Conservation (phyloP, 2,329 filamentous ascomycete genomes). For the Didymellaceae sp. region DNA sequence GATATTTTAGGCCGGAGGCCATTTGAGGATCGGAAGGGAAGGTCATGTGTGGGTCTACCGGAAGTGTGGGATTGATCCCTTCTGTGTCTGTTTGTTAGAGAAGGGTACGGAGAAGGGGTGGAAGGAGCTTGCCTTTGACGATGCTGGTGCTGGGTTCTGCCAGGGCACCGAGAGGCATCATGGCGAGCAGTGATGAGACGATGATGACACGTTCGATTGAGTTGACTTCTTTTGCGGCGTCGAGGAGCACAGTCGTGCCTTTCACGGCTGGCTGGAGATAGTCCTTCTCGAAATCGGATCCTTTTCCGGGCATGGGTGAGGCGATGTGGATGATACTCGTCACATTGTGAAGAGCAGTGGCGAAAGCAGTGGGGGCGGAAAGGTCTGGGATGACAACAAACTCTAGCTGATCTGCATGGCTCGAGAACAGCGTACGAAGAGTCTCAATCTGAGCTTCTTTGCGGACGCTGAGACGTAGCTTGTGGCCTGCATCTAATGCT, state of each 20-base stretch:
- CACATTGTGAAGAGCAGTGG: slow-evolving; percentile 26
- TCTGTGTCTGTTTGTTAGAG: slow-evolving; percentile 1
- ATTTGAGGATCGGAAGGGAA: slow-evolving; percentile 13
- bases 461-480: slow-evolving; percentile 35
- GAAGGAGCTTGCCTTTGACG: slow-evolving; percentile 4
- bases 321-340: slow-evolving; percentile 40
- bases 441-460: slow-evolving; percentile 20
- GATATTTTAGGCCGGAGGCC: slow-evolving; percentile 21
- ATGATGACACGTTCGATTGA: slow-evolving; percentile 37
- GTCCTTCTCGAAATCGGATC: slow-evolving; percentile 21
- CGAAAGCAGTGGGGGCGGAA: slow-evolving; percentile 18
- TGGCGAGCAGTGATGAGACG: slow-evolving; percentile 29
- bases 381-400: slow-evolving; percentile 26
- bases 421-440: slow-evolving; percentile 18
- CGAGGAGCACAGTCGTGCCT: slow-evolving; percentile 31
- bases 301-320: slow-evolving; percentile 33
- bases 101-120: neutral
- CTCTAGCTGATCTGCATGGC: slow-evolving; percentile 12
- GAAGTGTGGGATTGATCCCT: slow-evolving; percentile 12
- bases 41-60: slow-evolving; percentile 15
- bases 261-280: slow-evolving; percentile 36
- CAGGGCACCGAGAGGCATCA: slow-evolving; percentile 20
- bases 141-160: neutral
- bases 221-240: slow-evolving; percentile 26
- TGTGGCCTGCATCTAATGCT: slow-evolving; percentile 32